A percentile compares a stretch with the other conserved stretches of the same genome.
phyloP scores from a whole-genome alignment of 2,329 filamentous ascomycete species.

The Fusarium graminum region DNA sequence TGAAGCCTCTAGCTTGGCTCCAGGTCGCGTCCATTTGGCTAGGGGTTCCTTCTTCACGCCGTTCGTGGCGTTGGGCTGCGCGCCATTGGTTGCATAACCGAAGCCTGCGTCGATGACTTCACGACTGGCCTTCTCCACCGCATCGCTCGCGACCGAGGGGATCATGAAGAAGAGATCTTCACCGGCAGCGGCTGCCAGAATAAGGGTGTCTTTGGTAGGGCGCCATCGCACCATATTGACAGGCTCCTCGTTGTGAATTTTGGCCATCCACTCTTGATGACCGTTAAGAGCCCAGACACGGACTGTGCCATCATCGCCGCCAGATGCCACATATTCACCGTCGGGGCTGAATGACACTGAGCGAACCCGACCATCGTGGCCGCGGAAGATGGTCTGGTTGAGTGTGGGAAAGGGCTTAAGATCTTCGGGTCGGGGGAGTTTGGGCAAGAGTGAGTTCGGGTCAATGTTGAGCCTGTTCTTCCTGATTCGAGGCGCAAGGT shows the following conservation, averaged over 20 bases:
- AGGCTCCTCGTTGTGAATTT: slow-evolving; percentile 80
- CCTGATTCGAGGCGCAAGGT: slow-evolving; percentile 90
- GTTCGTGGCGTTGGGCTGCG: slow-evolving; percentile 65
- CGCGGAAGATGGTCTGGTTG: slow-evolving; percentile 86
- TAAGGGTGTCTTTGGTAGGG: slow-evolving; percentile 81
- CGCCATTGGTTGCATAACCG: slow-evolving; percentile 83
- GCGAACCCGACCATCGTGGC: slow-evolving; percentile 89
- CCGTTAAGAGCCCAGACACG: slow-evolving; percentile 93
- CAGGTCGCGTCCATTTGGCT: slow-evolving; percentile 86
- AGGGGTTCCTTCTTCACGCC: slow-evolving; percentile 78
- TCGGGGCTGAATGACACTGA: slow-evolving; percentile 87
- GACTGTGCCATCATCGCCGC: slow-evolving; percentile 93
- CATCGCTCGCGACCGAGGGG: slow-evolving; percentile 79
- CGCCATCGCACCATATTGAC: slow-evolving; percentile 93
- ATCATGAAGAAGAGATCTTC: slow-evolving; percentile 89
- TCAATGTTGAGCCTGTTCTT: slow-evolving; percentile 98
- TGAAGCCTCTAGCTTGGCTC: slow-evolving; percentile 77
- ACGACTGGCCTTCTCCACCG: slow-evolving; percentile 78
- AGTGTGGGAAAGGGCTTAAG: slow-evolving; percentile 94
- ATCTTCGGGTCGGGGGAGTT: slow-evolving; percentile 92
- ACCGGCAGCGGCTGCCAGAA: slow-evolving; percentile 86
- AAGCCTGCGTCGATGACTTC: slow-evolving; percentile 90
- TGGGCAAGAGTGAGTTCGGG: slow-evolving; percentile 90
- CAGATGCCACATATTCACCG: slow-evolving; percentile 88
- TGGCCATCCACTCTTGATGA: slow-evolving; percentile 87